Evolutionary conservation across 2,329 filamentous ascomycete species (phyloP).

Genomic region (Massarina eburnea): DNA sequence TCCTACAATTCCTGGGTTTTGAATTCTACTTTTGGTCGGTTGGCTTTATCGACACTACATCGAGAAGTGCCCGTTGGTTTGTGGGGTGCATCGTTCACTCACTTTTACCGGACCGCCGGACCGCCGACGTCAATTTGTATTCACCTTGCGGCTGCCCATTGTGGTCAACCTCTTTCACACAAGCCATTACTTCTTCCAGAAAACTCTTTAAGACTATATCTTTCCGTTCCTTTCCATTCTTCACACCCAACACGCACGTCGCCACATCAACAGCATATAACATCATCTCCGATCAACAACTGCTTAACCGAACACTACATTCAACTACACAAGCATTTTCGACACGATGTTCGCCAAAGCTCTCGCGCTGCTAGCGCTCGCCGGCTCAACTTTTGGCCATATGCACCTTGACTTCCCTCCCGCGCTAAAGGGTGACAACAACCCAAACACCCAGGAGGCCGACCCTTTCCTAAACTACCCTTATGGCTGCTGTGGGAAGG

Average conservation of each 20-base stretch:
- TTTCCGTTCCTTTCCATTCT: background rate
- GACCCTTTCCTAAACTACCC: slow-evolving; percentile 47
- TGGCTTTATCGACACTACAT: background rate
- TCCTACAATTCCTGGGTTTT: slow-evolving; percentile 27
- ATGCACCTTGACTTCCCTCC: slow-evolving; percentile 49
- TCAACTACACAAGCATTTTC: background rate
- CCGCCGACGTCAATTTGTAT: background rate
- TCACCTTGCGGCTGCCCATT: background rate
- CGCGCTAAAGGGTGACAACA: slow-evolving; percentile 48
- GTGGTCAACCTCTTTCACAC: background rate
- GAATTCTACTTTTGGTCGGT: slow-evolving; percentile 14
- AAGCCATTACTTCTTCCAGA: slow-evolving; percentile 9
- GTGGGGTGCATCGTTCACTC: background rate
- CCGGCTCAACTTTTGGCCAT: slow-evolving; percentile 36
- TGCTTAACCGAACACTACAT: background rate
- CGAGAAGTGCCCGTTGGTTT: background rate
- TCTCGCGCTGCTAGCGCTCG: slow-evolving; percentile 32
- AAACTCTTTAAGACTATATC: background rate
- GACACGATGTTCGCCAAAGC: slow-evolving; percentile 29
- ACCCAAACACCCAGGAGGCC: slow-evolving; percentile 42
- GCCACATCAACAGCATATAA: background rate
- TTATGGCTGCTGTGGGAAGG: slow-evolving; percentile 48
- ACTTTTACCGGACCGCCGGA: background rate
- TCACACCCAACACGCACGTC: background rate
- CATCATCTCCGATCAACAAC: background rate